Percentiles rank a stretch among this genome's conserved stretches.
These are phyloP conservation scores for Cercospora sojina DNA, from an alignment of 2,329 filamentous ascomycete genomes.

Conservation along the genomic window DNA sequence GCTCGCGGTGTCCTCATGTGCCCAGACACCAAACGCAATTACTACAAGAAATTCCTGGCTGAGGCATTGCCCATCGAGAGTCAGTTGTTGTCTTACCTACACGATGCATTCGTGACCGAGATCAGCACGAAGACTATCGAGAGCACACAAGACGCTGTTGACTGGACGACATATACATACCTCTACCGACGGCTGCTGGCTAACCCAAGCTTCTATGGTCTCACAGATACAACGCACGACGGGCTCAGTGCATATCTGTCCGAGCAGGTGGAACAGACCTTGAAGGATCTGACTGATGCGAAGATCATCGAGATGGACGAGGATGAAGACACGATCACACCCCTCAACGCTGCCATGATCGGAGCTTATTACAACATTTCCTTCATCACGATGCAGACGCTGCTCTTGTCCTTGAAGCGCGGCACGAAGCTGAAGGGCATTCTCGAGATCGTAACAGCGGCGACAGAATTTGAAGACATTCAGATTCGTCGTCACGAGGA, in stretches of 20 bases:
- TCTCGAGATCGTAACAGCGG: constrained; percentile 93
- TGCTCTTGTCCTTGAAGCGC: constrained; percentile 83
- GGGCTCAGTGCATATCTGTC: constrained; percentile 92
- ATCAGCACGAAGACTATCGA: constrained; percentile 95
- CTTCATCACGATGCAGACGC: constrained; percentile 98
- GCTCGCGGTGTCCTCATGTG: constrained; percentile 96
- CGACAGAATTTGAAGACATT: constrained; percentile 92
- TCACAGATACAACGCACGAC: constrained; percentile 85
- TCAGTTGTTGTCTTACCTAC: constrained; percentile 84
- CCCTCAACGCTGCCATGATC: constrained; percentile 96
- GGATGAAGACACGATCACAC: constrained; percentile 77
- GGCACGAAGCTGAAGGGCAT: constrained; percentile 96
- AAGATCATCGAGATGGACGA: constrained; percentile 96
- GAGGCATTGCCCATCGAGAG: constrained; percentile 95
- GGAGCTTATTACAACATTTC: constrained; percentile 99
- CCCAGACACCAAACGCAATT: constrained; percentile 88
- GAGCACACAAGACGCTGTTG: constrained; percentile 93
- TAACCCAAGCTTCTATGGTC: constrained; percentile 93
- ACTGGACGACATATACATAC: constrained; percentile 98
- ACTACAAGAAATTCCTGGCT: constrained; percentile 98
- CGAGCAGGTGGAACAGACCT: constrained; percentile 86
- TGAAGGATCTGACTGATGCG: constrained; percentile 86
- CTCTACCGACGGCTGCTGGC: constrained; percentile 93
- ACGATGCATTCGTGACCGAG: constrained; percentile 95
- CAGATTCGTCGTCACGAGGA: constrained; percentile 94